These are phyloP conservation scores for Diplodia seriata DNA, from an alignment of 2,329 filamentous ascomycete genomes.

Conservation along the genomic window DNA sequence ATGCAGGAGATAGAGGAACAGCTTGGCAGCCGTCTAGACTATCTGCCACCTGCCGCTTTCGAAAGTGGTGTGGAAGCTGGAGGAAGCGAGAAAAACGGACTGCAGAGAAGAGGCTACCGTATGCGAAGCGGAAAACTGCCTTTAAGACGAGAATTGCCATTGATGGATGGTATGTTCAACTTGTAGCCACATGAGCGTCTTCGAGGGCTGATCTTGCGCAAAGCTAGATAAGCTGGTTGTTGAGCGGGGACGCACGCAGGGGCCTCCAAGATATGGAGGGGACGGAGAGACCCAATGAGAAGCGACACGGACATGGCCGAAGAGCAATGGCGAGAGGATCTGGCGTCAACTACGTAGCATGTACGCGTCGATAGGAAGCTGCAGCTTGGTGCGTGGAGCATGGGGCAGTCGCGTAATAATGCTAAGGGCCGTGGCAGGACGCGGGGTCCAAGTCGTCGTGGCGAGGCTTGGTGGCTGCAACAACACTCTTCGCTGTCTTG, in stretches of 20 bases:
- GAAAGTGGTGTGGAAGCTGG: constrained; percentile 9
- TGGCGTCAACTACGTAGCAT: neutral
- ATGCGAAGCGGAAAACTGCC: neutral
- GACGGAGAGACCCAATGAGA: neutral
- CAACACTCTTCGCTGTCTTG: constrained; percentile 12
- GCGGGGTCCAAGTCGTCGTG: neutral
- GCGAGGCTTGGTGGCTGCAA: constrained; percentile 24
- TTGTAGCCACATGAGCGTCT: neutral
- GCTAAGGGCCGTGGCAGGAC: neutral
- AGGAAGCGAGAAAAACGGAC: neutral
- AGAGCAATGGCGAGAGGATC: constrained; percentile 10
- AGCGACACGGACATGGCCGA: neutral
- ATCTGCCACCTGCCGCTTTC: constrained; percentile 25
- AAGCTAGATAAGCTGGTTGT: neutral
- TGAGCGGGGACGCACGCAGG: constrained; percentile 1
- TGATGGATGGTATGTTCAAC: neutral
- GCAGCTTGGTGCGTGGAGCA: neutral
- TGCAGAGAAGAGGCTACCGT: neutral
- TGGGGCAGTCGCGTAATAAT: neutral
- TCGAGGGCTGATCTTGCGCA: neutral
- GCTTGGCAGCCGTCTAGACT: constrained; percentile 17
- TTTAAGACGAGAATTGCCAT: neutral
- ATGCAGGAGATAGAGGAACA: constrained; percentile 3
- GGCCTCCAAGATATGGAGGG: constrained; percentile 1
- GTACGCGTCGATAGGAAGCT: neutral